Evolutionary conservation across 257 asterid genomes (phyloP), one percentile per base, ranked within the genome.

Genomic region (Nicotiana otophora): DNA sequence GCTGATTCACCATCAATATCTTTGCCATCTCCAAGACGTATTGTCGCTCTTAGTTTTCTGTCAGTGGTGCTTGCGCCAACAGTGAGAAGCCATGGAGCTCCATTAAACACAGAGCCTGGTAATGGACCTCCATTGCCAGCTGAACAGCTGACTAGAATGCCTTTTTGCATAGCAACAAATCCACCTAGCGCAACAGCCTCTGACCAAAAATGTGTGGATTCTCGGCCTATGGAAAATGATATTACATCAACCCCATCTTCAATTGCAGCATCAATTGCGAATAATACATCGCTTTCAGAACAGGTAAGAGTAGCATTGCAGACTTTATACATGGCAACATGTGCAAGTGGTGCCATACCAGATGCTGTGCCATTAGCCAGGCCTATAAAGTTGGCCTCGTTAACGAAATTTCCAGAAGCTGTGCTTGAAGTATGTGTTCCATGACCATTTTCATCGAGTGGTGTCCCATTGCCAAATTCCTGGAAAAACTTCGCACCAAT

Each of bases 31-130:
- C 92, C 91, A 2, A 89, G 84, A 33, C 81, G 8, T 8, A 58
- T 84, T 0, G 81, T 80, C 0, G 78, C 83, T 2, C 61, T 42
- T n/a, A 89, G 26, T 0, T 54, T 55, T n/a, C 90, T 48, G 7
- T 89, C 90, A 4, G 83, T 65, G 2, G 89, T 83, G 86, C 88
- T 83, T 1, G 92, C 87, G 33, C 89, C 92, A 19, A 85, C 91
- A 0, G 89, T 89, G 46, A 89, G 87, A 31, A 88, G 31, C 91
- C 92, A 89, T 0, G 91, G 90, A 15, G 90, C 89, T 16, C 68
- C 89, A 57, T 89, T 87, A 0, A 85, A 55, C 26, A 82, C n/a
- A 3, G 91, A n/a, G 4, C 23, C 9, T 6, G 5, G n/a, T 4
- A 7, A 0, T 0, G 92, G 89, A 0, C 92, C 89, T 0, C 12